Evolutionary conservation across 352 stramenopile genomes (phyloP).

Genomic region (Phytophthora agathidicida): DNA sequence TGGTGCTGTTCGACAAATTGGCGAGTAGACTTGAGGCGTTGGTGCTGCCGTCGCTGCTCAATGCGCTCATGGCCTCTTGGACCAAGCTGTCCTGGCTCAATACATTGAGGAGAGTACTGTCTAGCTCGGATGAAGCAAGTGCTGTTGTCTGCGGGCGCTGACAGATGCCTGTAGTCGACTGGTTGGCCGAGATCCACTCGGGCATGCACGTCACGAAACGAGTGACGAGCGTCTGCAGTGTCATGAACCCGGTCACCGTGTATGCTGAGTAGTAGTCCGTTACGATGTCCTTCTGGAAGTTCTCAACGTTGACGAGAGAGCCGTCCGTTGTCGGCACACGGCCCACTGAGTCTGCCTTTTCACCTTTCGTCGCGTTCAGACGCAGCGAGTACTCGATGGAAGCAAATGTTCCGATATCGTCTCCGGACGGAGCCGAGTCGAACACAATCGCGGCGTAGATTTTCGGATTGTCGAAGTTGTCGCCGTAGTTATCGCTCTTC

Average conservation of each 20-base stretch:
- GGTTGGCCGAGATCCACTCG: constrained; percentile 40
- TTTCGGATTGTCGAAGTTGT: constrained; percentile 41
- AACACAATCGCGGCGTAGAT: constrained; percentile 69
- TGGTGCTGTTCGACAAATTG: constrained; percentile 18
- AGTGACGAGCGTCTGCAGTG: constrained; percentile 62
- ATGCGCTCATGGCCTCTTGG: constrained; percentile 23
- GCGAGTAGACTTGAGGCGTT: constrained; percentile 16
- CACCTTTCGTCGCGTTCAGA: constrained; percentile 50
- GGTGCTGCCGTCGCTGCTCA: not conserved
- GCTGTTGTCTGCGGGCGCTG: constrained; percentile 43
- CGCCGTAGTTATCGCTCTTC: constrained; percentile 46
- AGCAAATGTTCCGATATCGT: constrained; percentile 41
- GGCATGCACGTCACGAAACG: constrained; percentile 65
- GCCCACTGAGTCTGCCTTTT: constrained; percentile 13
- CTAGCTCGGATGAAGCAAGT: constrained; percentile 16
- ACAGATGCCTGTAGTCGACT: constrained; percentile 50
- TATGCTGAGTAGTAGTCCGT: constrained; percentile 48
- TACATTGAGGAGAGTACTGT: constrained; percentile 33
- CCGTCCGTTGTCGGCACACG: constrained; percentile 37
- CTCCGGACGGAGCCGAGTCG: constrained; percentile 34
- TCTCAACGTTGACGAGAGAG: constrained; percentile 26
- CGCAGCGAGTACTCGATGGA: constrained; percentile 67
- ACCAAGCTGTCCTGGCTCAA: constrained; percentile 44
- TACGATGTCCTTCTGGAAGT: constrained; percentile 38
- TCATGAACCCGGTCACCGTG: too few relatives aligned